These are phyloP conservation scores for Pythium oligandrum DNA, from an alignment of 352 stramenopile genomes.

Conservation along the genomic window DNA sequence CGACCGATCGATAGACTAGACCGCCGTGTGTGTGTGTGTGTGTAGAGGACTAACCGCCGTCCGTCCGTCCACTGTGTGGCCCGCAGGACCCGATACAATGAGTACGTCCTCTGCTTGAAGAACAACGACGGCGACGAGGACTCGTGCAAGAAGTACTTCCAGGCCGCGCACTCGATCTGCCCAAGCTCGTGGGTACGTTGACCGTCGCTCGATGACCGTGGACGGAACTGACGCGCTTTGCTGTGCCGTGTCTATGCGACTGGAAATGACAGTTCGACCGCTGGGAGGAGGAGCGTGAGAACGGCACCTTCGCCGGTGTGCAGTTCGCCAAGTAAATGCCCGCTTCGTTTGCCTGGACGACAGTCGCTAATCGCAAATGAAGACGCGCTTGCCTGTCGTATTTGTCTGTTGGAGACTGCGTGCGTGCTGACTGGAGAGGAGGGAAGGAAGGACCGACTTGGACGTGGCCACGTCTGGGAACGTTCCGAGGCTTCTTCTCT, in stretches of 20 bases:
- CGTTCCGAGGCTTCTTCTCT: too few relatives aligned
- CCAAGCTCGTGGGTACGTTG: constrained; percentile 66
- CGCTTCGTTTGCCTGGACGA: too few relatives aligned
- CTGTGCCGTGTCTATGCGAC: not conserved
- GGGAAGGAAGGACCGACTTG: too few relatives aligned
- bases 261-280: constrained; percentile 44
- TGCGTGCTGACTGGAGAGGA: too few relatives aligned
- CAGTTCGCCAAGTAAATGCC: constrained; percentile 55
- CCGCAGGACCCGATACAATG: constrained; percentile 92
- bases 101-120: constrained; percentile 96
- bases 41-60: not conserved
- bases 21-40: not conserved
- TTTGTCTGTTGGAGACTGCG: too few relatives aligned
- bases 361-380: too few relatives aligned
- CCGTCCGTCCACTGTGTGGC: not conserved
- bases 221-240: not conserved
- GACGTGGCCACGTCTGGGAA: too few relatives aligned
- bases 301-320: constrained; percentile 78
- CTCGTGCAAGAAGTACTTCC: constrained; percentile 78
- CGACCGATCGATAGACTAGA: not conserved
- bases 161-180: constrained; percentile 71
- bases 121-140: constrained; percentile 93
- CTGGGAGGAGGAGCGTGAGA: constrained; percentile 82
- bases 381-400: too few relatives aligned
- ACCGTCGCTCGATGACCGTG: not conserved